phyloP scores from a whole-genome alignment of 2,329 filamentous ascomycete genomes.

The Colletotrichum sojae region DNA sequence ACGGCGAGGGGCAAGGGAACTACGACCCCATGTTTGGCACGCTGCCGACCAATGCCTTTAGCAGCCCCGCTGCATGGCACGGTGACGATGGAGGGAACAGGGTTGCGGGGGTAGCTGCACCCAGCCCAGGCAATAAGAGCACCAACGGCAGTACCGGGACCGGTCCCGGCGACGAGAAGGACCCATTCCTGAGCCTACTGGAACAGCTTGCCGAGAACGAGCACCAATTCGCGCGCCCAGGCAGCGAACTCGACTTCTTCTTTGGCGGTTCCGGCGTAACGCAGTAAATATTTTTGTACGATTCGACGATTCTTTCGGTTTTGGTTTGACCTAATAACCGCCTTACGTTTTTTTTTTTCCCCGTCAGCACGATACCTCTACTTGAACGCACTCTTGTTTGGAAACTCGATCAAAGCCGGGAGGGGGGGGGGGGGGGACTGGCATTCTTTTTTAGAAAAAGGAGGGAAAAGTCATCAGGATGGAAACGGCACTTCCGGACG shows the following conservation, averaged over 20 bases:
- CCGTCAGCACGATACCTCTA: constrained; percentile 27
- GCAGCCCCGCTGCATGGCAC: constrained; percentile 67
- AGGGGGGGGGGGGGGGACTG: not conserved
- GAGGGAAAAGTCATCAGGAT: constrained; percentile 21
- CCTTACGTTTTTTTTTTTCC: constrained; percentile 1
- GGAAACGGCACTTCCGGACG: constrained; percentile 20
- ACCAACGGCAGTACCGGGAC: constrained; percentile 65
- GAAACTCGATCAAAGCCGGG: not conserved
- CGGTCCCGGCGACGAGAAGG: constrained; percentile 75
- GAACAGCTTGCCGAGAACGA: constrained; percentile 90
- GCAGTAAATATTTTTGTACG: constrained; percentile 30
- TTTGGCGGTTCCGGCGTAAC: constrained; percentile 54
- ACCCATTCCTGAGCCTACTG: constrained; percentile 83
- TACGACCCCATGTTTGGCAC: constrained; percentile 75
- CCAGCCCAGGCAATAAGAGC: constrained; percentile 61
- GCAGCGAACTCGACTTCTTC: constrained; percentile 85
- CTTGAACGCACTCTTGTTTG: constrained; percentile 18
- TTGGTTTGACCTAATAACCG: not conserved
- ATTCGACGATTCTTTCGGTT: constrained; percentile 6
- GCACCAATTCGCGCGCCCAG: constrained; percentile 69
- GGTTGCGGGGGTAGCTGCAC: constrained; percentile 31
- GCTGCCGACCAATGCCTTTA: constrained; percentile 66
- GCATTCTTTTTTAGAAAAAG: constrained; percentile 20
- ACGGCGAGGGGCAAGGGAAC: constrained; percentile 50
- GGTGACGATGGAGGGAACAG: constrained; percentile 51